Base-by-base conservation (phyloP, 73 alveolate species). In the Paramecium primaurelia region DNA sequence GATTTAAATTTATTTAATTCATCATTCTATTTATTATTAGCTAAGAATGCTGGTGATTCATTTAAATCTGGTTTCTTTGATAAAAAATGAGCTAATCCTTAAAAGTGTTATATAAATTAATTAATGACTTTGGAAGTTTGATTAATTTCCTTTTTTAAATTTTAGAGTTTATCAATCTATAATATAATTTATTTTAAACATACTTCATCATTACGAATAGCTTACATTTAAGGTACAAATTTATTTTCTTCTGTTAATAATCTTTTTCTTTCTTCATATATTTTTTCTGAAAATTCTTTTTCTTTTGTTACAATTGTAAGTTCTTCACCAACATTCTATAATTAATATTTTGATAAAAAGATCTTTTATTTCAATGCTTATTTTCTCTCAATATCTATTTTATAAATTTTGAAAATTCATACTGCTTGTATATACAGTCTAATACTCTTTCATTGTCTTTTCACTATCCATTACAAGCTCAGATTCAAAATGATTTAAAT, bases 151-250 rank as follows among this genome's bases (percentile, higher is more conserved):
- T 80, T 80, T 47, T 80, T 42, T 45, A 80, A 49, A 10, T 20
- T 25, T 44, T 80, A 25, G 12, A 80, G 38, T 80, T 80, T 80
- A 47, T 80, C 91, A 64, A 64, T 18, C 84, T 64, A 54, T 0
- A 2, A 64, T 22, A 64, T 64, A 64, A 64, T 25, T 3, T 4
- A 25, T 16, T 6, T 30, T 28, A 40, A 64, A n/a, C 11, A 11
- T 80, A 80, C 58, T 80, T 80, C 91, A 80, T 80, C 91, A 80
- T 80, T 80, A 32, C 91, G 47, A 28, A 80, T 80, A 2, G 91
- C 91, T 80, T 80, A 77, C 91, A 80, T 80, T 47, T 80, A 45
- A 20, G 91, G 91, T 1, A 80, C 58, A 47, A 45, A 80, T 80
- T 80, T 80, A 80, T 80, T 80, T n/a, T 80, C 91, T 47, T 80